Evolutionary conservation across 192 early-diverging fungal genomes (phyloP), one percentile per base, ranked within the genome.

Genomic region (Entophlyctis luteolus): DNA sequence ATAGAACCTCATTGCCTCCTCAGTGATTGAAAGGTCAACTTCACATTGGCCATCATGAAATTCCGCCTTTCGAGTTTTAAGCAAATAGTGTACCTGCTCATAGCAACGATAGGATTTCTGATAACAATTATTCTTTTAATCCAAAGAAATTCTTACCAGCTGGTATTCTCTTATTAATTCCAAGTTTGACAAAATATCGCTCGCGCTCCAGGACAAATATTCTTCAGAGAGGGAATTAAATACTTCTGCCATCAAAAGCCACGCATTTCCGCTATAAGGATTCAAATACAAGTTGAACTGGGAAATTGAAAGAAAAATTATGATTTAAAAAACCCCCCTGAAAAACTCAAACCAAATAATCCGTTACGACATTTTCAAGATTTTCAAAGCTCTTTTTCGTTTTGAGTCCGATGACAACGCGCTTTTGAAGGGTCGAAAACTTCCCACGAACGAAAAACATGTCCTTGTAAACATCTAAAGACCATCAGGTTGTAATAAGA

Each of bases 31-130:
- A 27, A 52, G 18, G 48, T 35, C 29, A 1, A 29, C 5, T 52
- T 53, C 46, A 33, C 35, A 23, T 32, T 48, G 53, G 28, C 59
- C 46, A 49, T 62, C 53, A 38, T 67, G 47, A 25, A 58, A 46
- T 27, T 35, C 38, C 8, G 32, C 39, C 35, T 72, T 1, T 22
- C 49, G 37, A 16, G 68, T 5, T 12, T 72, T 20, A 45, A 66
- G 37, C 4, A 36, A 18, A 66, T 46, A 20, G 52, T 36, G 16
- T 25, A 77, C 83, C 65, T 84, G 77, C 6, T 81, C 73, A 66
- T 84, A 90, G 53, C 84, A 88, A 53, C 81, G 82, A 55, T 86
- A 90, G 0, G 89, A 75, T 68, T 74, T 72, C 86, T 87, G 55
- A 37, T 32, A 18, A 48, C 25, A 48, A 54, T 53, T 14, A 18